Conservation (phyloP, 2,329 filamentous ascomycete genomes). For the Pezicula radicicola region DNA sequence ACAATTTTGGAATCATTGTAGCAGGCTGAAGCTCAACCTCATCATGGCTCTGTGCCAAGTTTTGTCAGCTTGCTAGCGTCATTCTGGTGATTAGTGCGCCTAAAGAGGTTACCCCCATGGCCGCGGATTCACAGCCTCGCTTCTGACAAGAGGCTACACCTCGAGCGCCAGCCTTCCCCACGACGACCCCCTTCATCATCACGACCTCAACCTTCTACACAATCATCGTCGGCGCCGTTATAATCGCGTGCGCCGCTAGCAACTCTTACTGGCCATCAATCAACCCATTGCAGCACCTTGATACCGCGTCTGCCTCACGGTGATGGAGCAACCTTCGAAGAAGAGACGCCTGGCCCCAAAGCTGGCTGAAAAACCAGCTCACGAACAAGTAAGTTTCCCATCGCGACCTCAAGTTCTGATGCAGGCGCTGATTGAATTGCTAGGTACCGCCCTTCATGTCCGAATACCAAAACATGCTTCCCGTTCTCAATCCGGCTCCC, state of each 20-base stretch:
- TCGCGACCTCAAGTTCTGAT: not conserved
- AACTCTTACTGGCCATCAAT: not conserved
- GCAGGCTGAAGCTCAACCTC: too few species aligned
- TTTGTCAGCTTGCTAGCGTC: too few species aligned
- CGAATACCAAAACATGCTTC: slow-evolving; percentile 26
- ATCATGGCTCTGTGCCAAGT: too few species aligned
- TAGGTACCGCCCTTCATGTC: slow-evolving; percentile 25
- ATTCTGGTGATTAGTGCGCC: too few species aligned
- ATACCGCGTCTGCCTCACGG: slow-evolving; percentile 13
- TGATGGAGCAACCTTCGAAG: slow-evolving; percentile 31
- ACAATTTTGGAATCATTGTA: too few species aligned
- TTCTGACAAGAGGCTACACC: not conserved
- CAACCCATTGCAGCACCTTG: not conserved
- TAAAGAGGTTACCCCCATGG: too few species aligned
- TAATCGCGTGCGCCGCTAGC: not conserved
- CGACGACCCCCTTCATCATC: not conserved
- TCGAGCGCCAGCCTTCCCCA: not conserved
- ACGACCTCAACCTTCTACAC: not conserved
- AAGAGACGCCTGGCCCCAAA: slow-evolving; percentile 33
- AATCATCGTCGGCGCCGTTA: not conserved
- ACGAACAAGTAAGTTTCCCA: slow-evolving; percentile 25
- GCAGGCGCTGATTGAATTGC: not conserved
- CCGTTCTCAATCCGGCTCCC: slow-evolving; percentile 25
- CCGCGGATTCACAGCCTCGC: not conserved
- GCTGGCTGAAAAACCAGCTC: slow-evolving; percentile 26